Evolutionary conservation across 1,284 basidiomycete genomes (phyloP), one percentile per base, ranked within the genome.

Genomic region (Boletus subluridellus): DNA sequence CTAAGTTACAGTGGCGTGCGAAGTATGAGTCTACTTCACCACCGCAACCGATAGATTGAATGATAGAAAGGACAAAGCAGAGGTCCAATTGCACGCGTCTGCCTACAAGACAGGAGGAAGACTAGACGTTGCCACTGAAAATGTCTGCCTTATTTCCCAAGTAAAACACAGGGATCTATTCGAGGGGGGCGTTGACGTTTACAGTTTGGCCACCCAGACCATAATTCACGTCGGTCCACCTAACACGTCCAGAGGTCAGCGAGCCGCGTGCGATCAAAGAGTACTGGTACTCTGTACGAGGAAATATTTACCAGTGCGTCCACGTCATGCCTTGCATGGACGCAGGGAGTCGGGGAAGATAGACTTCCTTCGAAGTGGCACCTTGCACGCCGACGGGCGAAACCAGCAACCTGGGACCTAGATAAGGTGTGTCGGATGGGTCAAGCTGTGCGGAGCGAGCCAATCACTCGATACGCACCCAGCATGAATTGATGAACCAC

Each of bases 131-230:
- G 7, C 74, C 73, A 46, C 55, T 62, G 30, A 75, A 60, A 44
- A 75, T 74, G 58, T 75, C 73, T 12, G 58, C 57, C 55, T 72
- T 76, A 26, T 59, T 67, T 14, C 73, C 76, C 46, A 78, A 60
- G 62, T 72, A 76, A 54, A 78, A 77, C 8, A 78, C 74, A 2
- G 74, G 77, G 12, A 77, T 78, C 51, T 74, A 66, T 55, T 76
- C 71, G 24, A 77, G 66, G 14, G 68, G 61, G 3, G 73, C 76
- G 56, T 63, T 70, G 30, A 76, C 34, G 21, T 58, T 51, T 11
- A 55, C 28, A 1, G 5, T 51, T 38, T 37, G 34, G 9, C 65
- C 37, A 32, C 76, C 74, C 28, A 53, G 59, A 3, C 74, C 74
- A 54, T 73, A 73, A 44, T 71, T 61, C 47, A 65, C 65, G 15